Conservation (phyloP, 495 filamentous ascomycete genomes). For the Xylaria curta region DNA sequence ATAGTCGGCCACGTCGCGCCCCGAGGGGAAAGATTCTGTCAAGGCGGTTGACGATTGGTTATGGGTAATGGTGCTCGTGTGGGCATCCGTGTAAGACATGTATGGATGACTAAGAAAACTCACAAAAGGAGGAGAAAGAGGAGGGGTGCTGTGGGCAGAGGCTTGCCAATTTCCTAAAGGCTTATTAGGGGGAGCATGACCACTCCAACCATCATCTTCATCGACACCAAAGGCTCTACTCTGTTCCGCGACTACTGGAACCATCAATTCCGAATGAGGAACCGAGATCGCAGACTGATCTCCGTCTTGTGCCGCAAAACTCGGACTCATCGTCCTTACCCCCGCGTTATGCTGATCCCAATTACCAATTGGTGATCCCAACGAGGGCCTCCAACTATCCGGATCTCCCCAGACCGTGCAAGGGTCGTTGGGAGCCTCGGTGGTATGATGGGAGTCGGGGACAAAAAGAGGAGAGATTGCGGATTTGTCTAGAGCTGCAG, state of each 20-base stretch:
- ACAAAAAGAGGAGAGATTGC: neutral
- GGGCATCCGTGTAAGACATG: constrained; percentile 24
- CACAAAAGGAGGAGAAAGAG: constrained; percentile 6
- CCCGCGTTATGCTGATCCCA: constrained; percentile 15
- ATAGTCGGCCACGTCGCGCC: constrained; percentile 19
- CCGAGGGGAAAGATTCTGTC: constrained; percentile 14
- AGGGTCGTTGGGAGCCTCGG: neutral
- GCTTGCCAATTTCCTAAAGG: constrained; percentile 16
- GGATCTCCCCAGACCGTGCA: constrained; percentile 3
- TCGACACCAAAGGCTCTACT: neutral
- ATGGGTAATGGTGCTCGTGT: constrained; percentile 8
- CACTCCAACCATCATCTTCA: constrained; percentile 3
- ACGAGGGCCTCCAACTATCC: constrained; percentile 5
- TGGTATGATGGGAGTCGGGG: constrained; percentile 4
- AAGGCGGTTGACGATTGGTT: constrained; percentile 15
- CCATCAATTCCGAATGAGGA: neutral
- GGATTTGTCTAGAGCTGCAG: constrained; percentile 7
- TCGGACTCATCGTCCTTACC: neutral
- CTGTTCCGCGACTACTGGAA: constrained; percentile 3
- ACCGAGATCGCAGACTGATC: constrained; percentile 4
- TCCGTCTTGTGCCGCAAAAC: constrained; percentile 19
- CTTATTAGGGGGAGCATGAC: constrained; percentile 8
- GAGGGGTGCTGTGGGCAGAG: neutral
- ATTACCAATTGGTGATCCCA: constrained; percentile 1
- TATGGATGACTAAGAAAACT: constrained; percentile 16